phyloP scores from a whole-genome alignment of 2,329 filamentous ascomycete species.

The Aplosporella prunicola region DNA sequence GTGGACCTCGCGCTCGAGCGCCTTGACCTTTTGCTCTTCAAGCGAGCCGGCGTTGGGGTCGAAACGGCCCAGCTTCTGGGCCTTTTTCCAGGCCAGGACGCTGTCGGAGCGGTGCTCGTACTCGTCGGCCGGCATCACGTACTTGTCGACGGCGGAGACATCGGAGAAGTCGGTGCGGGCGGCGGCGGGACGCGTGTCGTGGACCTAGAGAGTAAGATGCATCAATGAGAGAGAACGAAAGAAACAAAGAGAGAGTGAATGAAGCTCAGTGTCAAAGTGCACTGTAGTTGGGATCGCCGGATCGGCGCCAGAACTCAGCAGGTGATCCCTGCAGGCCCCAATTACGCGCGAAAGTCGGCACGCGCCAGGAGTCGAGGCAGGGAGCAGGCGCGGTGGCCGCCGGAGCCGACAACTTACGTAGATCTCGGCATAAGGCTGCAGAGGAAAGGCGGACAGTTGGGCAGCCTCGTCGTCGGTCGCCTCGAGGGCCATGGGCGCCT shows the following conservation, averaged over 20 bases:
- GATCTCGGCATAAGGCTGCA: slow-evolving; percentile 68
- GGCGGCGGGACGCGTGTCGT: slow-evolving; percentile 66
- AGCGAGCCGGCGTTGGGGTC: slow-evolving; percentile 71
- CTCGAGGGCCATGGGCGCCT: slow-evolving; percentile 55
- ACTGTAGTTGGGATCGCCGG: too few relatives aligned
- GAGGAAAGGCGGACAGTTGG: slow-evolving; percentile 53
- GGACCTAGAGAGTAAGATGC: slow-evolving; percentile 46
- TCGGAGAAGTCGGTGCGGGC: slow-evolving; percentile 74
- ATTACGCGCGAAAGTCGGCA: too few relatives aligned
- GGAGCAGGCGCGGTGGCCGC: slow-evolving; percentile 12
- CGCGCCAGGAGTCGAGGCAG: too few relatives aligned
- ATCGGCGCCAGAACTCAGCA: too few relatives aligned
- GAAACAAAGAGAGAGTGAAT: slow-evolving; percentile 8
- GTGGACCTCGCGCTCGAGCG: slow-evolving; percentile 59
- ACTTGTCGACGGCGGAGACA: slow-evolving; percentile 75
- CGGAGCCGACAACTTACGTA: slow-evolving; percentile 51
- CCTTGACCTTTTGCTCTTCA: slow-evolving; percentile 61
- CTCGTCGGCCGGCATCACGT: slow-evolving; percentile 72
- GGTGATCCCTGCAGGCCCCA: too few relatives aligned
- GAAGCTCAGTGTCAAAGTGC: too few relatives aligned
- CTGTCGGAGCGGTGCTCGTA: slow-evolving; percentile 82
- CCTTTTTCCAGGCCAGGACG: slow-evolving; percentile 90
- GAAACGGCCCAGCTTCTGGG: slow-evolving; percentile 92
- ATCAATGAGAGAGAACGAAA: slow-evolving; percentile 10
- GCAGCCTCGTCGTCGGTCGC: slow-evolving; percentile 64